Evolutionary conservation across 1,284 basidiomycete species (phyloP).

Genomic region (Uromyces viciae-fabae): DNA sequence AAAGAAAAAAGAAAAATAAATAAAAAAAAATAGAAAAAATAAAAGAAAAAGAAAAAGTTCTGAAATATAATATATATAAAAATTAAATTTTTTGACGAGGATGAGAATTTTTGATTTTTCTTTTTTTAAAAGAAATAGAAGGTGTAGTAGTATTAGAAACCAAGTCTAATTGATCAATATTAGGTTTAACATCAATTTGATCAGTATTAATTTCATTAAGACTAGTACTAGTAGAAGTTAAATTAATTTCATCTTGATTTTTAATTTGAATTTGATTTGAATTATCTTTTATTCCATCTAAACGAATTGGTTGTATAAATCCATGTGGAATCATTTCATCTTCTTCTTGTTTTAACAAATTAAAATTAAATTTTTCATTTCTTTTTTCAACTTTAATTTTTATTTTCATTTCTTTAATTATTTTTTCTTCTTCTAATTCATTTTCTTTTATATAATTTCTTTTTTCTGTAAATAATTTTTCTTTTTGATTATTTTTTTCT

Average conservation of each 20-base stretch:
- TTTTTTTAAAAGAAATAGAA: slow-evolving; percentile 18
- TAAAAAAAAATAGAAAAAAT: background rate
- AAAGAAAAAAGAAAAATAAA: background rate
- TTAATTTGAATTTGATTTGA: background rate
- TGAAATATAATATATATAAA: background rate
- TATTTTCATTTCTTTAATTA: background rate
- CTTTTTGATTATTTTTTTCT: background rate
- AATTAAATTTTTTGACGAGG: slow-evolving; percentile 8
- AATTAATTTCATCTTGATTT: background rate
- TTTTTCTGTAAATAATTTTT: slow-evolving; percentile 27
- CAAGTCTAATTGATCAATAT: background rate
- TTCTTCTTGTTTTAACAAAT: background rate
- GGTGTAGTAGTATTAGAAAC: background rate
- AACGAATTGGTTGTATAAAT: slow-evolving; percentile 13
- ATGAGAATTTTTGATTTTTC: background rate
- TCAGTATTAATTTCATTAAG: background rate
- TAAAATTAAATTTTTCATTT: background rate
- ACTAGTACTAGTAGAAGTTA: background rate
- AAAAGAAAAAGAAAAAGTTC: background rate
- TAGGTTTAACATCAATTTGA: background rate
- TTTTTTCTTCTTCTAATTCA: background rate
- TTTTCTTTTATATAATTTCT: background rate
- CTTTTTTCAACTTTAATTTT: slow-evolving; percentile 33
- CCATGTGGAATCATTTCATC: too few relatives aligned
- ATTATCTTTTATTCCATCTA: background rate